Evolutionary conservation across 2,329 filamentous ascomycete genomes (phyloP), one percentile per base, ranked within the genome.

Genomic region (Pseudocercospora eumusae): DNA sequence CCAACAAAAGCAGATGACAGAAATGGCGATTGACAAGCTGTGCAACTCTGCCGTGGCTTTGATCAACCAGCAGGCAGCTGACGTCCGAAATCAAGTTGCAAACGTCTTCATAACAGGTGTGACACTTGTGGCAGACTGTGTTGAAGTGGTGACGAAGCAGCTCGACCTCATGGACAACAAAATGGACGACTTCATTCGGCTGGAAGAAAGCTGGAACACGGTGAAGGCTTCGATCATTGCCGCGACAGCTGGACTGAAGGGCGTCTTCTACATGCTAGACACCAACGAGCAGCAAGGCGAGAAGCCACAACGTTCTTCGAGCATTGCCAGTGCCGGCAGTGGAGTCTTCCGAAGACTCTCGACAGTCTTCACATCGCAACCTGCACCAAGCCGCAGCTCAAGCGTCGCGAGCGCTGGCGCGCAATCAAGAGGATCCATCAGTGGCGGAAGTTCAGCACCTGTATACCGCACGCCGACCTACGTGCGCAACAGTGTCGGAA

Each of bases 21-120:
- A 78, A 57, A 75, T 77, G 64, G 78, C 78, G 4, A 80, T 81
- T 40, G 78, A 81, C 69, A 80, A 79, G 66, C 77, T 78, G 45
- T 75, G 75, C 23, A 79, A 77, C 61, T 79, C 77, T 2, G 78
- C 78, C 28, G 74, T 79, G 57, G 73, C 74, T 10, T 71, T 81
- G 20, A 80, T 81, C 62, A 72, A 80, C 57, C 69, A 74, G n/a
- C 77, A 80, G 65, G 75, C 77, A 11, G 58, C 58, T 8, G 65
- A 75, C 18, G 73, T 73, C 33, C 77, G 80, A 59, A 78, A 81
- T 5, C 73, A 73, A 2, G 73, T 78, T 7, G 77, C 77, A 6
- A 78, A 79, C 44, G 76, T 78, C 8, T 80, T 78, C 75, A 77
- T 81, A 33, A 77, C 74, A 1, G 79, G 79, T 8, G 71, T 75